Conservation (phyloP, 2,329 filamentous ascomycete genomes). For the Grosmannia huntii region DNA sequence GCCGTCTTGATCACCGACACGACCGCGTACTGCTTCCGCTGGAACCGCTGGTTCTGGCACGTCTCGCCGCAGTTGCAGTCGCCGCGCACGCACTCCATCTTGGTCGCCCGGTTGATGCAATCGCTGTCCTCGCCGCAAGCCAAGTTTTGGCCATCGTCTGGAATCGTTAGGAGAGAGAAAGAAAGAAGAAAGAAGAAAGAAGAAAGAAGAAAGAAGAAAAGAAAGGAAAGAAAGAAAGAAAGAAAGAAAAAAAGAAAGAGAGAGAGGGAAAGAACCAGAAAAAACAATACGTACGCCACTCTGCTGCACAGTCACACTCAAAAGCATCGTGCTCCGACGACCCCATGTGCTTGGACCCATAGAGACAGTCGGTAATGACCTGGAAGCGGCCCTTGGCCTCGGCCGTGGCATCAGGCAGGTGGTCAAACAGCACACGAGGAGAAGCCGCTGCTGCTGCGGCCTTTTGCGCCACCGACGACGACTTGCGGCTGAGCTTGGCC, state of each 20-base stretch:
- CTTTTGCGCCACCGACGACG: slow-evolving; percentile 46
- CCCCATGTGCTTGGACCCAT: slow-evolving; percentile 83
- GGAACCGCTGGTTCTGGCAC: slow-evolving; percentile 93
- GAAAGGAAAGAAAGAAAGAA: no score
- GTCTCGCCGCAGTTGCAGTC: slow-evolving; percentile 77
- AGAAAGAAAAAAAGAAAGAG: no score
- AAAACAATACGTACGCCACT: slow-evolving; percentile 65
- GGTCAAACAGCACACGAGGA: slow-evolving; percentile 41
- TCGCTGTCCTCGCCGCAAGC: slow-evolving; percentile 94
- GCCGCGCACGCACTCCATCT: slow-evolving; percentile 80
- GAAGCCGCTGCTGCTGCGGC: slow-evolving; percentile 22
- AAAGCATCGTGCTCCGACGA: slow-evolving; percentile 80
- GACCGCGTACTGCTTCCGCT: slow-evolving; percentile 75
- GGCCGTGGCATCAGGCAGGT: slow-evolving; percentile 65
- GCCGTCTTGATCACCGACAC: slow-evolving; percentile 96
- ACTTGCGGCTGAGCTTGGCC: slow-evolving; percentile 60
- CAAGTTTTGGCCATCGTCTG: slow-evolving; percentile 55
- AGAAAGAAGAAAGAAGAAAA: slow-evolving; percentile 4
- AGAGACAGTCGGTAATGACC: slow-evolving; percentile 73
- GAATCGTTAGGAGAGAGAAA: slow-evolving; percentile 9
- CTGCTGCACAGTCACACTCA: slow-evolving; percentile 89
- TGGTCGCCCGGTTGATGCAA: slow-evolving; percentile 96
- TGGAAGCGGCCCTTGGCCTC: slow-evolving; percentile 69
- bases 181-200: slow-evolving; percentile 6
- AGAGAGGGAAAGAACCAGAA: no score